phyloP scores from a whole-genome alignment of 345 rosid genomes.

The Sonneratia caseolaris region DNA sequence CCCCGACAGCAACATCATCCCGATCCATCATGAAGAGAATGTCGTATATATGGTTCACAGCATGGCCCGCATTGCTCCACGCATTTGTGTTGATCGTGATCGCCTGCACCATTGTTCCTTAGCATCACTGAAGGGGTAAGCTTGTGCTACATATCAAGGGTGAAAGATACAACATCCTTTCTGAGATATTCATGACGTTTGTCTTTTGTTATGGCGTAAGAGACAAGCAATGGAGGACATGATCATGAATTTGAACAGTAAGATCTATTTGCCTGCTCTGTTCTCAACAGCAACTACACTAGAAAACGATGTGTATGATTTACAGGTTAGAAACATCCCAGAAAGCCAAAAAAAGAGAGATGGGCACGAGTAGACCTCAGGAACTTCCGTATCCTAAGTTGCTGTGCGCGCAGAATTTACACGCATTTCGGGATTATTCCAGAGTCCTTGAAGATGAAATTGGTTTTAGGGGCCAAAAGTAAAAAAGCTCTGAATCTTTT shows the following conservation, averaged over 20 bases:
- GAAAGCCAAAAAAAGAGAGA: too few species aligned
- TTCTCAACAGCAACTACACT: neutral
- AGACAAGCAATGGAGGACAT: neutral
- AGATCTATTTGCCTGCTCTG: neutral
- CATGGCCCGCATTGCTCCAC: conserved; percentile 84
- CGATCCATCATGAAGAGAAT: conserved; percentile 91
- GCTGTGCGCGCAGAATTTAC: too few species aligned
- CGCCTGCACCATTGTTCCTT: conserved; percentile 35
- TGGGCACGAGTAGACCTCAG: too few species aligned
- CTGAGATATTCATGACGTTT: neutral
- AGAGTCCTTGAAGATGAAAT: too few species aligned
- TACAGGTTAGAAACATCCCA: too few species aligned
- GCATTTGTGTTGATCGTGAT: conserved; percentile 61
- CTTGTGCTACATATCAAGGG: neutral
- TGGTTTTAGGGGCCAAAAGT: too few species aligned
- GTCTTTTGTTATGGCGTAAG: too few species aligned
- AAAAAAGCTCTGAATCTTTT: too few species aligned
- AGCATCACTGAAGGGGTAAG: neutral
- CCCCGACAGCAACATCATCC: conserved; percentile 67
- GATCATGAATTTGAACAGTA: neutral
- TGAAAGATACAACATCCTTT: neutral
- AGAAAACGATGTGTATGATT: neutral
- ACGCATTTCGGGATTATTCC: too few species aligned
- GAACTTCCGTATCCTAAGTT: too few species aligned
- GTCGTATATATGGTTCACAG: conserved; percentile 81